These are phyloP conservation scores for Penicillium sp. DNA, from an alignment of 2,329 filamentous ascomycete species.

Conservation along the genomic window DNA sequence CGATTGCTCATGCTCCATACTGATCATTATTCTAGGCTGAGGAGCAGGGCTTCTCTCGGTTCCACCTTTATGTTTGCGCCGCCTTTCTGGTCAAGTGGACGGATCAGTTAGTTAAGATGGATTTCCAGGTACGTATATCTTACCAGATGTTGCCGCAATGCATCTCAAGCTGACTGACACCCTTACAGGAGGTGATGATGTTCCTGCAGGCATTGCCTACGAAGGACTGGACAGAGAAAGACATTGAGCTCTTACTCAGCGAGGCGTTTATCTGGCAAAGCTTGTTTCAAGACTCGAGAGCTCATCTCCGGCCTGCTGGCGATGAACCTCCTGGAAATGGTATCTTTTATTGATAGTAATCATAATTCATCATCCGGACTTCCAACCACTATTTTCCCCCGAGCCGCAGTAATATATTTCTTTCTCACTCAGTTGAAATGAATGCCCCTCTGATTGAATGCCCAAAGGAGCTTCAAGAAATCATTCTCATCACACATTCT, in stretches of 20 bases:
- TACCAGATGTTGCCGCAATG: neutral
- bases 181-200: constrained; percentile 94
- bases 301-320: constrained; percentile 61
- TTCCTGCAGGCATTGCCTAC: constrained; percentile 94
- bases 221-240: constrained; percentile 92
- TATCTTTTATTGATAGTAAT: constrained; percentile 35
- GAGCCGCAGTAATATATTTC: constrained; percentile 8
- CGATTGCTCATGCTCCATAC: constrained; percentile 4
- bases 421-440: constrained; percentile 66
- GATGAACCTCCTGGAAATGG: constrained; percentile 35
- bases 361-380: constrained; percentile 31
- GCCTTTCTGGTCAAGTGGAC: constrained; percentile 99
- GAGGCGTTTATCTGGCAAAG: constrained; percentile 99
- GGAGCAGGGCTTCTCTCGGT: constrained; percentile 96
- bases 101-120: constrained; percentile 90
- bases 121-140: constrained; percentile 61
- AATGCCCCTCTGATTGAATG: constrained; percentile 88
- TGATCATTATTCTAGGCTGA: constrained; percentile 64
- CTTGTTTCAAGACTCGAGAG: constrained; percentile 88
- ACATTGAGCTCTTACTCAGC: constrained; percentile 90
- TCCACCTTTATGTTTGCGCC: constrained; percentile 96
- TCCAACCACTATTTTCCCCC: constrained; percentile 11
- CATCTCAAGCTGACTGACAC: constrained; percentile 21
- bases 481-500: constrained; percentile 89
- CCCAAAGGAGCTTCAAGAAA: constrained; percentile 74